phyloP scores from a whole-genome alignment of 345 rosid genomes.

The Carallia pectinifolia region DNA sequence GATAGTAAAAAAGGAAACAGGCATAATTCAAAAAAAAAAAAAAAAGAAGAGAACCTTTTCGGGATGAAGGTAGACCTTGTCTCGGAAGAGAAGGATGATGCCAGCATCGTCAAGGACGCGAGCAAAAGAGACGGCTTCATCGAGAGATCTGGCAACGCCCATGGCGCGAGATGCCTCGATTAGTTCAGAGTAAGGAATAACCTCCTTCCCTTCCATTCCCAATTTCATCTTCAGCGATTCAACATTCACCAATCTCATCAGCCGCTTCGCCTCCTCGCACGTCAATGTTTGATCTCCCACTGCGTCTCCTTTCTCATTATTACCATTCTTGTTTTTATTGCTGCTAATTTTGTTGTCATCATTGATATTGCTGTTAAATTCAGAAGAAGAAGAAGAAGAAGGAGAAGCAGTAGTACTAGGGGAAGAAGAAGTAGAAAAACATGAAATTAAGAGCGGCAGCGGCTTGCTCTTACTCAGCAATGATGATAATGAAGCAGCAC shows the following conservation, averaged over 20 bases:
- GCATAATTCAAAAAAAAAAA: neutral
- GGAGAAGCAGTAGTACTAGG: neutral
- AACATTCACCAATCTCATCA: slow-evolving; percentile 84
- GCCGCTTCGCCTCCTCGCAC: slow-evolving; percentile 60
- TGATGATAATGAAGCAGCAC: too few relatives aligned
- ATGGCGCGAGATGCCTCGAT: slow-evolving; percentile 55
- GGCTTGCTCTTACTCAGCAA: neutral
- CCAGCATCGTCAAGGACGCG: slow-evolving; percentile 89
- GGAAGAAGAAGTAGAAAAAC: neutral
- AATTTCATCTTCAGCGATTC: slow-evolving; percentile 69
- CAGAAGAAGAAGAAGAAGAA: neutral
- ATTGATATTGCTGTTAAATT: neutral
- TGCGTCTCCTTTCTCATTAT: neutral
- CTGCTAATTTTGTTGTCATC: too few relatives aligned
- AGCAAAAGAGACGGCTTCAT: slow-evolving; percentile 75
- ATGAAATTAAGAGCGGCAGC: neutral
- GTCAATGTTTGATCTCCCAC: slow-evolving; percentile 27
- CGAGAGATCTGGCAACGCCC: slow-evolving; percentile 71
- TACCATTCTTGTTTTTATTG: too few relatives aligned
- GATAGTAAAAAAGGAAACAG: neutral
- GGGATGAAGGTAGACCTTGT: slow-evolving; percentile 84
- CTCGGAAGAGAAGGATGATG: slow-evolving; percentile 75
- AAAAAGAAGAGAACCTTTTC: slow-evolving; percentile 53
- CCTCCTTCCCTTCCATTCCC: slow-evolving; percentile 65
- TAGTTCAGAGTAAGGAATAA: slow-evolving; percentile 53